Evolutionary conservation across 768 basidiomycete genomes (phyloP).

Genomic region (Bullera alba): DNA sequence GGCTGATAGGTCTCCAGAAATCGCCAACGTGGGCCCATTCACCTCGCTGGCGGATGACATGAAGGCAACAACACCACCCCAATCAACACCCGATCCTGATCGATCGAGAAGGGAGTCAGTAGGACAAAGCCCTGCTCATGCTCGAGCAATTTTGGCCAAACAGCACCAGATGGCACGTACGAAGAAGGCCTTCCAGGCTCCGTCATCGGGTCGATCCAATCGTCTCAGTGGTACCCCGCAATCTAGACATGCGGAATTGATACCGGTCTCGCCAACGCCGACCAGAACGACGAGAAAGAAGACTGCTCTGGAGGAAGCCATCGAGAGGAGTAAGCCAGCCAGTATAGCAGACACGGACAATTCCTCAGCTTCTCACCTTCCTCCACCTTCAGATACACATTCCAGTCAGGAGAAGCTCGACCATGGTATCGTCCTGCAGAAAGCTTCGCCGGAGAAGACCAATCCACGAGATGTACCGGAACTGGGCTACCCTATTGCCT

Average conservation of each 20-base stretch:
- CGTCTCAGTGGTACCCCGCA: too few relatives aligned
- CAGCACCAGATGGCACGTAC: constrained; percentile 35
- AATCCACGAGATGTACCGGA: not conserved
- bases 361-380: too few relatives aligned
- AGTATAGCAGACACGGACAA: constrained; percentile 1
- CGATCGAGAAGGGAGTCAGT: not conserved
- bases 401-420: not conserved
- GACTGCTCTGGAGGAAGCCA: constrained; percentile 35
- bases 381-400: too few relatives aligned
- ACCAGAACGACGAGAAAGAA: constrained; percentile 7
- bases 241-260: too few relatives aligned
- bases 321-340: constrained; percentile 28
- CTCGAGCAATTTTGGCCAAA: constrained; percentile 28
- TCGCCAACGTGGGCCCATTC: constrained; percentile 1
- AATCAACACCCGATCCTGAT: not conserved
- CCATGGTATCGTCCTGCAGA: not conserved
- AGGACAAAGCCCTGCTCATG: constrained; percentile 12
- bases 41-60: constrained; percentile 12
- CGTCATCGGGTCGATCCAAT: constrained; percentile 10
- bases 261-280: too few relatives aligned
- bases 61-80: constrained; percentile 25
- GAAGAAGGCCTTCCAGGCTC: constrained; percentile 30
- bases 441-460: not conserved
- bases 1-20: constrained; percentile 1
- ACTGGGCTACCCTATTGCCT: not conserved